A percentile compares a stretch with the other conserved stretches of the same genome.
Conservation (phyloP, 441 rosid genomes). For the Rhodomyrtus psidioides region DNA sequence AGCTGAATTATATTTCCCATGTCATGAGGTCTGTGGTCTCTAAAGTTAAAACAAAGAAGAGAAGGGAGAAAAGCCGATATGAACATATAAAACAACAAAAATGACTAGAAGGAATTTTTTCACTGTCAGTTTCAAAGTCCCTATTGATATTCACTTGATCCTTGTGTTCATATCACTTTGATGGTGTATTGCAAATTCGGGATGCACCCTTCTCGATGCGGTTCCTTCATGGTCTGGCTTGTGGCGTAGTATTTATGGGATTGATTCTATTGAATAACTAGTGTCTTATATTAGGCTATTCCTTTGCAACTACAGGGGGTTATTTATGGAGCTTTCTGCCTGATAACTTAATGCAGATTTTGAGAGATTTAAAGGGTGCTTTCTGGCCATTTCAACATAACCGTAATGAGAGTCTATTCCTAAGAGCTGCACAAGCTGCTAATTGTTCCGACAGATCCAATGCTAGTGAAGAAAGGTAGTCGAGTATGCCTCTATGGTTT, state of each 20-base stretch:
- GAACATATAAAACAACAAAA: neutral
- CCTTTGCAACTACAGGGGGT: neutral
- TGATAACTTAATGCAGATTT: constrained; percentile 24
- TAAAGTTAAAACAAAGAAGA: neutral
- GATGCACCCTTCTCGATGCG: neutral
- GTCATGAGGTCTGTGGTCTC: neutral
- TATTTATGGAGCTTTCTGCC: neutral
- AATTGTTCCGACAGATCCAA: constrained; percentile 30
- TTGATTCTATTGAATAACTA: neutral
- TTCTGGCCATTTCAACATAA: constrained; percentile 69
- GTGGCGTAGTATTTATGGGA: neutral
- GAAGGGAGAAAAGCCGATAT: neutral
- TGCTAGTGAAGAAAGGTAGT: constrained; percentile 35
- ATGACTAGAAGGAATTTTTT: neutral
- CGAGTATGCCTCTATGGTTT: neutral
- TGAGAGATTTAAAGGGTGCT: constrained; percentile 46
- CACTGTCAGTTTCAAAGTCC: neutral
- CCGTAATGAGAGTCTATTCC: constrained; percentile 35
- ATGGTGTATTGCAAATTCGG: neutral
- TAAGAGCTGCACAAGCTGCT: constrained; percentile 54
- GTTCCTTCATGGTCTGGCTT: neutral
- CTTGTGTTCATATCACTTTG: neutral
- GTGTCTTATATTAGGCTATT: neutral
- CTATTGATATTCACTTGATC: neutral
- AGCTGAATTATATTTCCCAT: neutral